A percentile compares a stretch with the other conserved stretches of the same genome.
These are phyloP conservation scores for Urtica urens DNA, from an alignment of 306 rosid species.

Conservation along the genomic window DNA sequence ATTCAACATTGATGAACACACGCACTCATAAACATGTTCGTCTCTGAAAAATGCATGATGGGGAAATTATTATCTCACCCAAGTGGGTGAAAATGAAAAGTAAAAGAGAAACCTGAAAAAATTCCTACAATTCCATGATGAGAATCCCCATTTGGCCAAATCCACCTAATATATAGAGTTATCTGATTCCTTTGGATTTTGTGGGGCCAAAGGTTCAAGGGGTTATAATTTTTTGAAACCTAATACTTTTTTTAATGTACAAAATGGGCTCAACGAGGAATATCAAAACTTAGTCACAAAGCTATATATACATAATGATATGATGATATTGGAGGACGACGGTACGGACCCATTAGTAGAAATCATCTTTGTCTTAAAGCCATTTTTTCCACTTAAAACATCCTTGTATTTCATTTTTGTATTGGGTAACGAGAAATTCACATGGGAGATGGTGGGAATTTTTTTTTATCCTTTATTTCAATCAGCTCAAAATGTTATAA, in stretches of 20 bases:
- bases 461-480: constrained; percentile 32
- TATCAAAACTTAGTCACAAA: constrained; percentile 54
- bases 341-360: constrained; percentile 50
- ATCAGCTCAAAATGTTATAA: constrained; percentile 27
- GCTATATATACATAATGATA: constrained; percentile 19
- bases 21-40: constrained; percentile 20
- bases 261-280: constrained; percentile 25
- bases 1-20: too few relatives aligned
- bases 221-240: neutral
- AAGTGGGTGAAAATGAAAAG: constrained; percentile 39
- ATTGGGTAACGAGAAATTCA: constrained; percentile 23
- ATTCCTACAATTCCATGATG: constrained; percentile 33
- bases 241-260: neutral
- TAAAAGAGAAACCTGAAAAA: constrained; percentile 33
- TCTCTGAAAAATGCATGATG: constrained; percentile 41
- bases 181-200: constrained; percentile 73
- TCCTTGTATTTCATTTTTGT: constrained; percentile 28
- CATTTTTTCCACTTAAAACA: constrained; percentile 43
- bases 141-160: constrained; percentile 31
- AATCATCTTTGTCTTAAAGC: constrained; percentile 40
- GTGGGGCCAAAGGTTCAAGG: constrained; percentile 44
- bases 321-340: neutral
- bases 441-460: constrained; percentile 20
- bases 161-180: constrained; percentile 43
- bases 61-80: constrained; percentile 46